phyloP scores from a whole-genome alignment of 192 early-diverging fungal species.

The Mortierella alpina region DNA sequence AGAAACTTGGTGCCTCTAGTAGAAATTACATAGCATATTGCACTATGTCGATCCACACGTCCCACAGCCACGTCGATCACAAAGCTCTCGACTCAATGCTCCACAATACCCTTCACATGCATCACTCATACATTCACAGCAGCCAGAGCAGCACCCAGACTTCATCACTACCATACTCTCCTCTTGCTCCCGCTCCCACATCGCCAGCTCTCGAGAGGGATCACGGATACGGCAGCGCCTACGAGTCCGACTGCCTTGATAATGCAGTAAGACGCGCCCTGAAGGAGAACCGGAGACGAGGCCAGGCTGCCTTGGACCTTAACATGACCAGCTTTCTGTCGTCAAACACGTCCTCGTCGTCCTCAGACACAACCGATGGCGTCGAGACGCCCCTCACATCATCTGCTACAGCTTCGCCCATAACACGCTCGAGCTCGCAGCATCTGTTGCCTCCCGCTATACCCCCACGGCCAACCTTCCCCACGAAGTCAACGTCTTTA shows the following conservation, averaged over 20 bases:
- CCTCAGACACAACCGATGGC: constrained; percentile 3
- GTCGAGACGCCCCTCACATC: constrained; percentile 8
- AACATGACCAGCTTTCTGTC: constrained; percentile 4
- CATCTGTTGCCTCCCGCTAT: neutral
- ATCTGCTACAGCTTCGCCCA: constrained; percentile 11
- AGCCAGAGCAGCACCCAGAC: neutral
- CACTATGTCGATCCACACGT: neutral
- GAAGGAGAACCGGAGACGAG: neutral
- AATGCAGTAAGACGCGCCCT: neutral
- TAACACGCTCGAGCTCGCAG: neutral
- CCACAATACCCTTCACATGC: constrained; percentile 16
- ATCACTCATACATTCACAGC: neutral
- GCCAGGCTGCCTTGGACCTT: neutral
- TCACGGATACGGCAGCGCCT: neutral
- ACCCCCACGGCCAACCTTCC: neutral
- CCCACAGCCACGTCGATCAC: constrained; percentile 15
- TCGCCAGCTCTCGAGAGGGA: neutral
- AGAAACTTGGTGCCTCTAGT: neutral
- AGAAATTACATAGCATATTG: too few relatives aligned
- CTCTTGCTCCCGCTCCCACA: neutral
- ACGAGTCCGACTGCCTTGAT: neutral
- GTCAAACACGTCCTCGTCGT: constrained; percentile 4
- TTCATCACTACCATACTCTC: neutral
- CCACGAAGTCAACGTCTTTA: neutral
- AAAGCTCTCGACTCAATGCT: constrained; percentile 29